Conservation (phyloP, 1,284 basidiomycete genomes). For the Rhodotorula sp. region DNA sequence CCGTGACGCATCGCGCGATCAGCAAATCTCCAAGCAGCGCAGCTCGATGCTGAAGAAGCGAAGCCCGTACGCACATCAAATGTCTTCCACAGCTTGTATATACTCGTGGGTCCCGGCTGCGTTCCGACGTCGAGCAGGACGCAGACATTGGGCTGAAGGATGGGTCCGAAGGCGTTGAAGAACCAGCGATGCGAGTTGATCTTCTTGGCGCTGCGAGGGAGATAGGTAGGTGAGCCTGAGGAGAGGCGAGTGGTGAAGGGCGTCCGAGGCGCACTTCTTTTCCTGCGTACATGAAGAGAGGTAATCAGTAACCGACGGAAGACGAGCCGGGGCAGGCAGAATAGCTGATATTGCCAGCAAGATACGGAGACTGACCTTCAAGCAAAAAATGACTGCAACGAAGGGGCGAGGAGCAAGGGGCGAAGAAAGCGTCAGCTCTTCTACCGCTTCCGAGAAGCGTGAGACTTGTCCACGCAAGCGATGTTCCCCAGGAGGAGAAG, state of each 20-base stretch:
- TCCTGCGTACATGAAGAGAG: neutral
- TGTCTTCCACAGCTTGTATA: constrained; percentile 84
- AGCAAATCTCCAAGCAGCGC: neutral
- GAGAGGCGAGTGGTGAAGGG: neutral
- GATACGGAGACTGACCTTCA: constrained; percentile 71
- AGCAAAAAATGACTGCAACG: constrained; percentile 51
- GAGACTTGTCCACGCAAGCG: too few relatives aligned
- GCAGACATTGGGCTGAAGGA: constrained; percentile 75
- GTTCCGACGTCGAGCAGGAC: constrained; percentile 93
- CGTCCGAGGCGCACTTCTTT: constrained; percentile 5
- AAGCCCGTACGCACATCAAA: constrained; percentile 60
- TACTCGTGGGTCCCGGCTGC: constrained; percentile 71
- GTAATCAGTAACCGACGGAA: neutral
- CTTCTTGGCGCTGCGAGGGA: constrained; percentile 48
- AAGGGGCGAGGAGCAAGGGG: too few relatives aligned
- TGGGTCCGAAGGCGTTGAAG: constrained; percentile 75
- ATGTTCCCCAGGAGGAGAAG: neutral
- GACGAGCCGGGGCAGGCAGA: neutral
- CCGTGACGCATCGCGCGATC: too few relatives aligned
- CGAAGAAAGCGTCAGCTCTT: neutral
- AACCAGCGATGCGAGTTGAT: constrained; percentile 95
- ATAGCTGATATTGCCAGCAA: constrained; percentile 44
- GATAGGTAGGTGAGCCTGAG: neutral
- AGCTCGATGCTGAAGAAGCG: too few relatives aligned
- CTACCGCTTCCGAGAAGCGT: too few relatives aligned